Base-by-base conservation (phyloP, 192 early-diverging fungal genomes). In the Coemansia sp. region DNA sequence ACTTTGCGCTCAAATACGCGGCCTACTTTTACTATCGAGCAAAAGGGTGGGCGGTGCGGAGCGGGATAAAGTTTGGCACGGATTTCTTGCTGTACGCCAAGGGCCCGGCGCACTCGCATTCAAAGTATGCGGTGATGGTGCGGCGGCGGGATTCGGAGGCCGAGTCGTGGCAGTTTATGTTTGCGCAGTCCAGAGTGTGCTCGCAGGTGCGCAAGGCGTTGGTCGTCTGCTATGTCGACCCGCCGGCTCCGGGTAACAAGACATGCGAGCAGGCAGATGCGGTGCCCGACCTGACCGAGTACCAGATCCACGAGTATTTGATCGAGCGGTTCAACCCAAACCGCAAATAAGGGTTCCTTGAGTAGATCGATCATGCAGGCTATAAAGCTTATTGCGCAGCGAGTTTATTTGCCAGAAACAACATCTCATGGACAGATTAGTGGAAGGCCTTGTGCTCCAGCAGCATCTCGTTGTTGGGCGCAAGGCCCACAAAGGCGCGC, bases 401-500 rank as follows among this genome's bases (percentile, higher is more conserved):
- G n/a, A n/a, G n/a, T n/a, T n/a, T n/a, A n/a, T n/a, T n/a, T n/a
- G n/a, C n/a, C n/a, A n/a, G n/a, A 22, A n/a, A n/a, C n/a, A n/a
- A n/a, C n/a, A n/a, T n/a, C n/a, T n/a, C n/a, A 48, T 5, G 25
- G 22, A 15, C 31, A 30, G 14, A 9, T 59, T 59, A 81, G 55
- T 81, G 75, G 70, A 78, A 84, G 55, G 81, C 82, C 81, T 86
- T 88, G 81, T 87, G 85, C 82, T 97, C 94, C 35, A 99, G 85
- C 73, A 90, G 81, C 94, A 96, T 96, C 68, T 99, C 94, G 72
- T 89, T 94, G 83, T 93, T 88, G 50, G 94, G 91, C 21, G 93
- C 80, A 35, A 99, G 82, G 62, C 94, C 96, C 52, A 99, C 83
- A 70, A 92, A 95, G 27, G 96, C 96, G 50, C 96, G 82, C 78